These are phyloP conservation scores for Ophiostoma novo-ulmi DNA, from an alignment of 2,329 filamentous ascomycete genomes.

Conservation along the genomic window DNA sequence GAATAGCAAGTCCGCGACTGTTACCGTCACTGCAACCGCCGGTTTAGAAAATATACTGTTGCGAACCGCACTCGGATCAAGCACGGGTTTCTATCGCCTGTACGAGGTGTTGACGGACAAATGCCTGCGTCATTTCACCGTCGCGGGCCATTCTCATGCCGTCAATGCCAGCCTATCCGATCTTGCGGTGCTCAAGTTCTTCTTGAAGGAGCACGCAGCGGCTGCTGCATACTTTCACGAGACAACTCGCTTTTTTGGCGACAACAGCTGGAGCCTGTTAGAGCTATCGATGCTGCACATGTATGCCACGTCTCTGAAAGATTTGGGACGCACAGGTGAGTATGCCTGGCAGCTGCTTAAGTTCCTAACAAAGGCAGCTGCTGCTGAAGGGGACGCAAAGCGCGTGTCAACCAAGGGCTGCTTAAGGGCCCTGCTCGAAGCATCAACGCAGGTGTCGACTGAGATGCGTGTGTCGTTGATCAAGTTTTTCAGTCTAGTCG, in stretches of 20 bases:
- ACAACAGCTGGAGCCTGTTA: slow-evolving; percentile 70
- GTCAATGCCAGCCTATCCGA: slow-evolving; percentile 76
- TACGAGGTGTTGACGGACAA: slow-evolving; percentile 79
- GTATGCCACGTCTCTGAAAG: slow-evolving; percentile 75
- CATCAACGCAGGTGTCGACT: slow-evolving; percentile 44
- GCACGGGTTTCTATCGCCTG: slow-evolving; percentile 59
- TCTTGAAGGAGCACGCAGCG: slow-evolving; percentile 64
- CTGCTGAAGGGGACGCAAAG: slow-evolving; percentile 38
- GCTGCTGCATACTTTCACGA: slow-evolving; percentile 74
- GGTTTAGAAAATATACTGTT: slow-evolving; percentile 56
- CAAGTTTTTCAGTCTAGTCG: slow-evolving; percentile 67
- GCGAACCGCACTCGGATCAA: slow-evolving; percentile 55
- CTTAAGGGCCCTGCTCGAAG: slow-evolving; percentile 44
- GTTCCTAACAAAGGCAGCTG: slow-evolving; percentile 63
- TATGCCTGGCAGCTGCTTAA: slow-evolving; percentile 72
- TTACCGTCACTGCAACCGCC: slow-evolving; percentile 24
- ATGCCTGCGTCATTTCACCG: slow-evolving; percentile 73
- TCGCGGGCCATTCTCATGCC: slow-evolving; percentile 72
- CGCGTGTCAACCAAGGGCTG: slow-evolving; percentile 43
- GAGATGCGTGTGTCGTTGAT: slow-evolving; percentile 64
- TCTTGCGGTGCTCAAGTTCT: slow-evolving; percentile 76
- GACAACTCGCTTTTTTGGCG: slow-evolving; percentile 72
- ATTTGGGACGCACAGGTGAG: slow-evolving; percentile 70
- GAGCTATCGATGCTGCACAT: slow-evolving; percentile 81
- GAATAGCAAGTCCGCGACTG: slow-evolving; percentile 13